phyloP scores from a whole-genome alignment of 108 stramenopile species.

The Epithemia pelagica region DNA sequence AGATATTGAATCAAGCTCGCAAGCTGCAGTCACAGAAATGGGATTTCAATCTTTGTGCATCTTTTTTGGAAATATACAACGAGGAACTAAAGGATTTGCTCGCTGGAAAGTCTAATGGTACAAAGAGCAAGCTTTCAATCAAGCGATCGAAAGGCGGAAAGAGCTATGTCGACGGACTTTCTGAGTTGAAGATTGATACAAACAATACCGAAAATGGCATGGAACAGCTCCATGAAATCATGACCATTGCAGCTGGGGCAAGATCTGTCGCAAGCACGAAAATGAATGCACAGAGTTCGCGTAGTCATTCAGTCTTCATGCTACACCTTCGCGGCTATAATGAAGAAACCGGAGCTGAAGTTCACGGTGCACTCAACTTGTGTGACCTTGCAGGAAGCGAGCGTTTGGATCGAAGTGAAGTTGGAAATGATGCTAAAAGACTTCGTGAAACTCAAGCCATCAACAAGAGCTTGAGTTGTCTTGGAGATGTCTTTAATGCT shows the following conservation, averaged over 20 bases:
- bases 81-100: slow-evolving; percentile 95
- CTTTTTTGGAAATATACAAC: slow-evolving; percentile 99
- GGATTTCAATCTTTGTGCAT: slow-evolving; percentile 87
- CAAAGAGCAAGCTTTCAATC: slow-evolving; percentile 64
- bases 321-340: slow-evolving; percentile 91
- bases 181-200: slow-evolving; percentile 73
- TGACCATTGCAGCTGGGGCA: slow-evolving; percentile 81
- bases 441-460: slow-evolving; percentile 96
- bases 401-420: slow-evolving; percentile 91
- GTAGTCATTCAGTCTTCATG: slow-evolving; percentile 98
- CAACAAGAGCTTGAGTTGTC: slow-evolving; percentile 96
- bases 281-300: slow-evolving; percentile 96
- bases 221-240: slow-evolving; percentile 78
- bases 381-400: slow-evolving; percentile 98
- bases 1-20: slow-evolving; percentile 82
- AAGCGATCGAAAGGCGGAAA: slow-evolving; percentile 69
- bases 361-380: slow-evolving; percentile 93
- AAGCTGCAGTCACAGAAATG: slow-evolving; percentile 85
- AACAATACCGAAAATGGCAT: slow-evolving; percentile 46
- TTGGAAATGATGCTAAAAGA: slow-evolving; percentile 66
- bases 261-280: slow-evolving; percentile 94
- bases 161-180: slow-evolving; percentile 88
- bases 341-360: slow-evolving; percentile 74
- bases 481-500: slow-evolving; percentile 96
- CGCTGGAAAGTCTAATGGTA: slow-evolving; percentile 10